Evolutionary conservation across 2,329 filamentous ascomycete species (phyloP), one percentile per base, ranked within the genome.

Genomic region (Trichoderma sp.): DNA sequence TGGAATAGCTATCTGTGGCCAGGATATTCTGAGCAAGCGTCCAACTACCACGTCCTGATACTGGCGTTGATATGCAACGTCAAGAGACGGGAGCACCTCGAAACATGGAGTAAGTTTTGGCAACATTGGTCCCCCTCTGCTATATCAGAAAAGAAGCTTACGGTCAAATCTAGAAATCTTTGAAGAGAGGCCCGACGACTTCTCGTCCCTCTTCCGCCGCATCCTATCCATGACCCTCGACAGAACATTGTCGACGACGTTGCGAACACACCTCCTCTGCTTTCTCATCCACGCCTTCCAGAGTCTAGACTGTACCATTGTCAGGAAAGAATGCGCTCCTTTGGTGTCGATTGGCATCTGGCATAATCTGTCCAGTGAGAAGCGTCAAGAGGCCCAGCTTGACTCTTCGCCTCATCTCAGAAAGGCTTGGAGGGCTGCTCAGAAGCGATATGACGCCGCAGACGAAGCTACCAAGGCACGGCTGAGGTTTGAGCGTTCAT

Each of bases 251-350:
- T 86, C 91, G 26, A 83, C 87, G 47, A 84, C 86, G 32, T 87
- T 97, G 69, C 90, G 93, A 73, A 93, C 92, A 9, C 91, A 97
- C 67, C 88, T 98, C n/a, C 85, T 99, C 26, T 92, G 89, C 28
- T 98, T 98, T 81, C 87, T 98, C 73, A 97, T 97, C 65, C 90
- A 91, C 75, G 93, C 95, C 43, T 99, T 98, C 79, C 95, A 98
- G 81, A 98, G 94, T 61, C 86, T 99, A 36, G 97, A 99, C 80
- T 95, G 91, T 79, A 88, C 89, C 47, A 88, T 97, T 70, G 93
- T 99, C 64, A 91, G 96, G 74, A 98, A 98, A 81, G 96, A 99
- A 84, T 98, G 96, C 81, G 96, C 95, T 7, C 94, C 97, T 2
- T 85, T 99, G 66, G 95, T 99, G 23, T 96, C 94, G 13, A 97